A percentile compares a stretch with the other conserved stretches of the same genome.
Conservation (phyloP, 768 basidiomycete species). For the Serpula lacrymans region DNA sequence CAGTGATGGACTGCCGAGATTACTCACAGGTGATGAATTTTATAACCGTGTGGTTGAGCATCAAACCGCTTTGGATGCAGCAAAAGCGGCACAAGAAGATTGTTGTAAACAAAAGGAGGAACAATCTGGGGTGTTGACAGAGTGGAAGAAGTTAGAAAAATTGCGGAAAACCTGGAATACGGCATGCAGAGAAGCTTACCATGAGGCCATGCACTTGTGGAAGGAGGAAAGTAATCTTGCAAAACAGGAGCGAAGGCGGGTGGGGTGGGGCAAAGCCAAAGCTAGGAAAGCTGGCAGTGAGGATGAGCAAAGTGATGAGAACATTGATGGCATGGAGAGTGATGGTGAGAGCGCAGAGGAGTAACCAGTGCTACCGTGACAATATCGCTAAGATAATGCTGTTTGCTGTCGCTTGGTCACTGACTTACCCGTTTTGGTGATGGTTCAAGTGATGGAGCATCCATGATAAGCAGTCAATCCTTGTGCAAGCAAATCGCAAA, state of each 20-base stretch:
- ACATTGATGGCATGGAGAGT: not conserved
- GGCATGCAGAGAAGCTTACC: slow-evolving; percentile 8
- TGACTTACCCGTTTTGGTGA: too few species aligned
- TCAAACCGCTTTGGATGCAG: too few species aligned
- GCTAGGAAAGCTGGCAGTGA: slow-evolving; percentile 1
- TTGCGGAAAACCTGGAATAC: slow-evolving; percentile 12
- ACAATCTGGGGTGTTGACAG: slow-evolving; percentile 90
- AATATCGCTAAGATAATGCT: too few species aligned
- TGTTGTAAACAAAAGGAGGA: slow-evolving; percentile 94
- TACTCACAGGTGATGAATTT: slow-evolving; percentile 21
- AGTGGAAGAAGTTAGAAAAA: slow-evolving; percentile 45
- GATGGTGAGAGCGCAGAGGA: not conserved
- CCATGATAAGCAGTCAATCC: too few species aligned
- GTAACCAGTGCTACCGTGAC: not conserved
- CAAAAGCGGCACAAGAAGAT: slow-evolving; percentile 93
- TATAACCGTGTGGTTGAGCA: slow-evolving; percentile 7
- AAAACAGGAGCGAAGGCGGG: slow-evolving; percentile 10
- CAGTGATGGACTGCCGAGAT: slow-evolving; percentile 18
- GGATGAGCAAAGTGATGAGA: not conserved
- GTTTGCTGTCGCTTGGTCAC: too few species aligned
- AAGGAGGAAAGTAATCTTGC: slow-evolving; percentile 16
- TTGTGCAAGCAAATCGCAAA: too few species aligned
- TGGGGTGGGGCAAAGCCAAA: slow-evolving; percentile 17
- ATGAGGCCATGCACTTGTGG: slow-evolving; percentile 13
- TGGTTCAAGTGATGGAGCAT: too few species aligned